phyloP scores from a whole-genome alignment of 352 stramenopile species.

The Pythium oligandrum region DNA sequence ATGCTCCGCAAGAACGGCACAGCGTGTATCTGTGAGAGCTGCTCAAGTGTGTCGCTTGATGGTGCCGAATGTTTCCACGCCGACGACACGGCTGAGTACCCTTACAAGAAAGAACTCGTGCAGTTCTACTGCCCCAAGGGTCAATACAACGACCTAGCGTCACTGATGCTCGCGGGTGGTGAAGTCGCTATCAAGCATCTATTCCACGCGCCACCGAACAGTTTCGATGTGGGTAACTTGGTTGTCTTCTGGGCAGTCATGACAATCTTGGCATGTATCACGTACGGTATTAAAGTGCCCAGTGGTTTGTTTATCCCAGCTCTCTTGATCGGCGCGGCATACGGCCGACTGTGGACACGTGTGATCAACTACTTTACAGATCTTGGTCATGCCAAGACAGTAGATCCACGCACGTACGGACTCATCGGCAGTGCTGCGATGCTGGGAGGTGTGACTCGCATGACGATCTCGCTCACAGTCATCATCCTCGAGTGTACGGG shows the following conservation, averaged over 20 bases:
- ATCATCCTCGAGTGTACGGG: slow-evolving; percentile 98
- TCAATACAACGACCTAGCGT: slow-evolving; percentile 97
- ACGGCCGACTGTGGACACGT: slow-evolving; percentile 88
- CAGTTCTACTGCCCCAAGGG: slow-evolving; percentile 93
- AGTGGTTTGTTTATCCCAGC: slow-evolving; percentile 96
- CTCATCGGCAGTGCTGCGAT: slow-evolving; percentile 95
- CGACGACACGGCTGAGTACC: slow-evolving; percentile 66
- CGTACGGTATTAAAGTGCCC: slow-evolving; percentile 95
- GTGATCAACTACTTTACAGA: slow-evolving; percentile 79
- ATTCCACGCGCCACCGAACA: slow-evolving; percentile 87
- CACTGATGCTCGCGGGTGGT: slow-evolving; percentile 92
- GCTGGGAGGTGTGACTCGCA: slow-evolving; percentile 95
- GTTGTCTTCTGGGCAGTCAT: slow-evolving; percentile 75
- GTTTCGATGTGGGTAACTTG: slow-evolving; percentile 72
- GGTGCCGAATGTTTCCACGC: slow-evolving; percentile 57
- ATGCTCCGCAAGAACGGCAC: slow-evolving; percentile 58
- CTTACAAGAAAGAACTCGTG: slow-evolving; percentile 87
- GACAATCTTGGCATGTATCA: slow-evolving; percentile 84
- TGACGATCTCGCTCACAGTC: slow-evolving; percentile 98
- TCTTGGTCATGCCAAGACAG: slow-evolving; percentile 46
- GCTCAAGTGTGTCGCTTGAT: slow-evolving; percentile 36
- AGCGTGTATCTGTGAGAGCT: slow-evolving; percentile 71
- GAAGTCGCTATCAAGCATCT: slow-evolving; percentile 94
- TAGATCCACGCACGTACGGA: slow-evolving; percentile 91
- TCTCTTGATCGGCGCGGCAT: slow-evolving; percentile 93